Evolutionary conservation across 2,329 filamentous ascomycete genomes (phyloP).

Genomic region (Arthrobotrys conoides): DNA sequence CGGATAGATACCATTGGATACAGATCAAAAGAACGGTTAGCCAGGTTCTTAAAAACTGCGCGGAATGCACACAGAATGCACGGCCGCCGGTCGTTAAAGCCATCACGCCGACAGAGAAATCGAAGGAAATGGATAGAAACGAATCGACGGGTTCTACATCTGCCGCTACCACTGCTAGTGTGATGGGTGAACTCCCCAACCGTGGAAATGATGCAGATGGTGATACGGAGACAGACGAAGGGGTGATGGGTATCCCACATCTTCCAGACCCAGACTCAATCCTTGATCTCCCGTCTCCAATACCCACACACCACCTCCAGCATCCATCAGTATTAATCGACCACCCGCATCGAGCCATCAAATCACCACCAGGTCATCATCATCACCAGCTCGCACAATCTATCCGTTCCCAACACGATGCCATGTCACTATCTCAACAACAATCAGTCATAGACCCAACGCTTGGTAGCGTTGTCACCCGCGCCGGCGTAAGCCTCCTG

Average conservation of each 20-base stretch:
- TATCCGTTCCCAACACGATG: constrained; percentile 55
- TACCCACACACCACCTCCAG: constrained; percentile 36
- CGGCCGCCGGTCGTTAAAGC: constrained; percentile 70
- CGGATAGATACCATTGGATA: constrained; percentile 96
- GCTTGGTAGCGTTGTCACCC: constrained; percentile 31
- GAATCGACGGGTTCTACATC: neutral
- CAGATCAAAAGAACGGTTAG: constrained; percentile 98
- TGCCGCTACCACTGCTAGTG: neutral
- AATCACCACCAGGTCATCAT: constrained; percentile 55
- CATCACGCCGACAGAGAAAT: constrained; percentile 22
- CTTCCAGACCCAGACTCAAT: constrained; percentile 33
- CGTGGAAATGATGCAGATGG: constrained; percentile 35
- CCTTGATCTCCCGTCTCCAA: constrained; percentile 43
- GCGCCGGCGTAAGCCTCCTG: constrained; percentile 11
- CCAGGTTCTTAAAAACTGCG: constrained; percentile 91
- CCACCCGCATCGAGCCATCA: constrained; percentile 47
- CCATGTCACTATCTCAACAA: constrained; percentile 56
- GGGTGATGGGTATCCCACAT: constrained; percentile 27
- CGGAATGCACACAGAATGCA: constrained; percentile 85
- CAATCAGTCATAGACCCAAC: constrained; percentile 43
- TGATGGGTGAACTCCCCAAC: neutral
- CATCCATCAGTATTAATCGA: constrained; percentile 24
- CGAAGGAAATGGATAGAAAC: constrained; percentile 17
- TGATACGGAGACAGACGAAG: constrained; percentile 42
- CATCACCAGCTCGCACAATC: constrained; percentile 60